phyloP scores from a whole-genome alignment of 2,329 filamentous ascomycete species.

The Talaromyces sp. region DNA sequence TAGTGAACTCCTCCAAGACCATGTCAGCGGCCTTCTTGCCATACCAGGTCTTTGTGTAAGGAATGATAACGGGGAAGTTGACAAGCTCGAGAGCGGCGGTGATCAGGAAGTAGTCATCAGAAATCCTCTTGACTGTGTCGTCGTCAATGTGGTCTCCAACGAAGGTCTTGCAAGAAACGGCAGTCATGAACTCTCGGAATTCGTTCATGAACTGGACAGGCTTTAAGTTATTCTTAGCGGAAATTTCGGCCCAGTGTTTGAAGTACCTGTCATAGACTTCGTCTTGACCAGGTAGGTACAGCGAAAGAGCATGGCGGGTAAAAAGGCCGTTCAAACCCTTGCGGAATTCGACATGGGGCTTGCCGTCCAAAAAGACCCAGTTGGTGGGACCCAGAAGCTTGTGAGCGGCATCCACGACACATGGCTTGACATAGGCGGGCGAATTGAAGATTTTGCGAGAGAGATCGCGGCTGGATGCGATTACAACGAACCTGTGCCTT shows the following conservation, averaged over 20 bases:
- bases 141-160: slow-evolving; percentile 93
- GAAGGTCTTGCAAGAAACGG: slow-evolving; percentile 93
- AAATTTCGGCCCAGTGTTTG: slow-evolving; percentile 68
- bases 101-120: slow-evolving; percentile 94
- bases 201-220: slow-evolving; percentile 82
- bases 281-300: slow-evolving; percentile 87
- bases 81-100: slow-evolving; percentile 93
- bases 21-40: slow-evolving; percentile 93
- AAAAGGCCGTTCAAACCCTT: slow-evolving; percentile 94
- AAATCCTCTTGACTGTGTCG: slow-evolving; percentile 85
- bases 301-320: slow-evolving; percentile 79
- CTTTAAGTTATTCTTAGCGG: slow-evolving; percentile 64
- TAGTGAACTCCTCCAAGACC: slow-evolving; percentile 82
- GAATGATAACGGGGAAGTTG: slow-evolving; percentile 95
- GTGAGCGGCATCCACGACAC: slow-evolving; percentile 87
- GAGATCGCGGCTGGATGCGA: slow-evolving; percentile 91
- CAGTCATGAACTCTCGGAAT: slow-evolving; percentile 92
- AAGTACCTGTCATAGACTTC: slow-evolving; percentile 88
- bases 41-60: slow-evolving; percentile 94
- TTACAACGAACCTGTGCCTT: slow-evolving; percentile 76
- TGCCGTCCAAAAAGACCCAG: slow-evolving; percentile 97
- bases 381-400: slow-evolving; percentile 89
- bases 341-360: slow-evolving; percentile 90
- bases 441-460: slow-evolving; percentile 96
- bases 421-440: slow-evolving; percentile 85